These are phyloP conservation scores for Sapria himalayana DNA, from an alignment of 345 rosid species.

Conservation along the genomic window DNA sequence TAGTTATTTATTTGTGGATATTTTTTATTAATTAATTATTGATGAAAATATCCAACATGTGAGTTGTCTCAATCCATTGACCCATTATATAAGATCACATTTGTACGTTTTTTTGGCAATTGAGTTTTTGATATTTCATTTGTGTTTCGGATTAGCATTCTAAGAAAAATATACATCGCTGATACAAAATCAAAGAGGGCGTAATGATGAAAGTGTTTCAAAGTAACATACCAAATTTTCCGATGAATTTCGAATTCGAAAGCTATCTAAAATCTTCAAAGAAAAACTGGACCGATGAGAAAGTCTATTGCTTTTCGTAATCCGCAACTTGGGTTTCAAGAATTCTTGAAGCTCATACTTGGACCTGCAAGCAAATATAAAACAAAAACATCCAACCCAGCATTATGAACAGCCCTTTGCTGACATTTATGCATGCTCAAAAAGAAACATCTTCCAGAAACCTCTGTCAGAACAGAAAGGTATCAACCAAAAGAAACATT, in stretches of 20 bases:
- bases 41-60: no score
- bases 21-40: no score
- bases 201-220: background rate
- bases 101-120: no score
- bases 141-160: no score
- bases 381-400: conserved; percentile 7
- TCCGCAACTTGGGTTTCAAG: conserved; percentile 75
- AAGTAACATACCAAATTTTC: conserved; percentile 21
- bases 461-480: no score
- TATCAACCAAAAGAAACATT: no score
- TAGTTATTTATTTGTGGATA: no score
- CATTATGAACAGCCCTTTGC: background rate
- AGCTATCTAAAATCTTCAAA: conserved; percentile 38
- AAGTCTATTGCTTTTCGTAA: conserved; percentile 24
- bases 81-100: no score
- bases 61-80: no score
- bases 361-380: conserved; percentile 30
- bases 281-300: conserved; percentile 40
- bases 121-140: no score
- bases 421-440: conserved; percentile 3
- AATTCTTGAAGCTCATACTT: conserved; percentile 93
- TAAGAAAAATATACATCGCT: no score
- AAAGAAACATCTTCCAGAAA: no score
- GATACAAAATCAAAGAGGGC: background rate
- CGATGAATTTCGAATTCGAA: conserved; percentile 32